These are phyloP conservation scores for Phytophthora hybrid DNA, from an alignment of 352 stramenopile species.

Conservation along the genomic window DNA sequence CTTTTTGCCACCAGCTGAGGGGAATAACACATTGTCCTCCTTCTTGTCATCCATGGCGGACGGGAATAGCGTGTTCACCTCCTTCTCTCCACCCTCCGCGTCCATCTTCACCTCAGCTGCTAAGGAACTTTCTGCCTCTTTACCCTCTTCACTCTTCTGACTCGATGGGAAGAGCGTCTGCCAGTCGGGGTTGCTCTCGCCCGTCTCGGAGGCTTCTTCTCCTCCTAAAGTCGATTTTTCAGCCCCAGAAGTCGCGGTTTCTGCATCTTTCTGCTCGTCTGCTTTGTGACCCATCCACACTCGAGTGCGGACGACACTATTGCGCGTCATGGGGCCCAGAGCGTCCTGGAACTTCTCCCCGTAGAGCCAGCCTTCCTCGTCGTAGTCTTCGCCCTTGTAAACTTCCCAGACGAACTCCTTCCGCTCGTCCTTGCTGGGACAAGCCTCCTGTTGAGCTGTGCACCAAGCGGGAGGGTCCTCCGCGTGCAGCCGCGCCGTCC, in stretches of 20 bases:
- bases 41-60: constrained; percentile 9
- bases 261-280: constrained; percentile 38
- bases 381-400: constrained; percentile 87
- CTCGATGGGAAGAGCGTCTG: constrained; percentile 50
- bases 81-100: constrained; percentile 8
- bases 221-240: constrained; percentile 1
- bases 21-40: constrained; percentile 31
- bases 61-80: constrained; percentile 13
- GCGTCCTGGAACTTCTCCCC: constrained; percentile 70
- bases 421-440: constrained; percentile 64
- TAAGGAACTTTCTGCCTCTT: constrained; percentile 1
- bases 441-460: constrained; percentile 49
- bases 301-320: constrained; percentile 77
- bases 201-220: constrained; percentile 23
- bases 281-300: constrained; percentile 74
- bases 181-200: constrained; percentile 39
- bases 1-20: constrained; percentile 29
- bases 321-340: constrained; percentile 67
- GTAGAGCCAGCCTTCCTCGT: constrained; percentile 89
- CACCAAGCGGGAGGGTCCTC: constrained; percentile 82
- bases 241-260: constrained; percentile 3
- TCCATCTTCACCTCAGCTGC: background rate
- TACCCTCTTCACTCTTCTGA: constrained; percentile 7
- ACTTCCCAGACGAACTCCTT: constrained; percentile 76
- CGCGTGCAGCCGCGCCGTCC: constrained; percentile 69